A percentile compares a stretch with the other conserved stretches of the same genome.
Evolutionary conservation across 805 yeast species (phyloP).

Genomic region (Candida chauliodis): DNA sequence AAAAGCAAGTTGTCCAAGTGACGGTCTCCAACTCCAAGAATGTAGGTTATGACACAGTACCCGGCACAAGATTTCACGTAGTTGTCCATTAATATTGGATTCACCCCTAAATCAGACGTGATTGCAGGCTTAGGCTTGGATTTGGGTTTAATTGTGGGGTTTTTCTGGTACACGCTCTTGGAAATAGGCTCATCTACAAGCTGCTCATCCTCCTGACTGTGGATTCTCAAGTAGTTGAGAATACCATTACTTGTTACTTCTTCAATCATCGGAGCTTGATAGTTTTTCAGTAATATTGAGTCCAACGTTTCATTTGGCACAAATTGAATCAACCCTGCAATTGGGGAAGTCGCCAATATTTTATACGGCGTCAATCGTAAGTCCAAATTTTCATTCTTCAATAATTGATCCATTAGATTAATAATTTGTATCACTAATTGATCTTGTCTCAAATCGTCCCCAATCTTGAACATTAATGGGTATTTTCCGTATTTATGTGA

Average conservation of each 20-base stretch:
- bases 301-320: conserved; percentile 91
- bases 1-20: conserved; percentile 87
- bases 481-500: conserved; percentile 43
- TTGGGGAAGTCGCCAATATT: conserved; percentile 84
- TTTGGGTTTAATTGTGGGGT: conserved; percentile 12
- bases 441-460: conserved; percentile 94
- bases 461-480: conserved; percentile 88
- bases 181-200: conserved; percentile 22
- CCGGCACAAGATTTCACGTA: conserved; percentile 96
- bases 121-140: conserved; percentile 28
- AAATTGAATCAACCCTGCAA: conserved; percentile 91
- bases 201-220: conserved; percentile 36
- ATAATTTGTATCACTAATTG: conserved; percentile 95
- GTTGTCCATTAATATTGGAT: conserved; percentile 78
- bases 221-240: conserved; percentile 61
- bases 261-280: conserved; percentile 9
- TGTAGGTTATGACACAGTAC: conserved; percentile 91
- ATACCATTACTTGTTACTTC: conserved; percentile 55
- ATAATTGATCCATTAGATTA: conserved; percentile 80
- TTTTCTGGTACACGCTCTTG: conserved; percentile 18
- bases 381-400: conserved; percentile 87
- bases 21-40: conserved; percentile 95
- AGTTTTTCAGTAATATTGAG: conserved; percentile 52
- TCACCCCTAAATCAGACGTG: conserved; percentile 44
- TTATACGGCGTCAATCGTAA: conserved; percentile 83